Evolutionary conservation across 768 basidiomycete genomes (phyloP).

Genomic region (Auricularia heimuer): DNA sequence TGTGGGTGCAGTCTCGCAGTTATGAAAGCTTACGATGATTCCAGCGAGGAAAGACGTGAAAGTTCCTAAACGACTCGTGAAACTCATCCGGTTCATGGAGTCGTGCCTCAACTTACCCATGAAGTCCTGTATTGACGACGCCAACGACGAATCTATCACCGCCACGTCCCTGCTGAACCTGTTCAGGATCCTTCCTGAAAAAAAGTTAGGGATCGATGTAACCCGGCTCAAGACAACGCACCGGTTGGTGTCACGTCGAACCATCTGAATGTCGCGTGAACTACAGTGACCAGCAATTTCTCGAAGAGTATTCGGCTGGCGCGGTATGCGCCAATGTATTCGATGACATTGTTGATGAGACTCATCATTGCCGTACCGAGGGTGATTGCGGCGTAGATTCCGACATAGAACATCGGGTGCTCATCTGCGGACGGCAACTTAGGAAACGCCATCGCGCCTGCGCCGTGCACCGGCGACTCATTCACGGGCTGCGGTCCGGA

Average conservation of each 20-base stretch:
- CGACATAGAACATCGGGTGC: conserved; percentile 18
- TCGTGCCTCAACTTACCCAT: conserved; percentile 16
- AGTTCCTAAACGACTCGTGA: conserved; percentile 4
- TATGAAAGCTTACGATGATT: conserved; percentile 1
- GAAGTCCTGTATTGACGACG: conserved; percentile 42
- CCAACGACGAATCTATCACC: conserved; percentile 11
- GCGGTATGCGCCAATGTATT: conserved; percentile 40
- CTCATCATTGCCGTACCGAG: conserved; percentile 12
- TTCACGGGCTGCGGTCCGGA: neutral
- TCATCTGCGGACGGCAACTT: conserved; percentile 13
- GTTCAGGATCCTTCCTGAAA: conserved; percentile 14
- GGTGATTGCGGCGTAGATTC: conserved; percentile 13
- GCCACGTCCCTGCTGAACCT: conserved; percentile 22
- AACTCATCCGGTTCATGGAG: too few species aligned
- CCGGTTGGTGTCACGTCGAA: neutral
- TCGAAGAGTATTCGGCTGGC: conserved; percentile 30
- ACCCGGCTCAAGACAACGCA: neutral
- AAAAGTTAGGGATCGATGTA: too few species aligned
- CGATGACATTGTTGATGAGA: conserved; percentile 12
- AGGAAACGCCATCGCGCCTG: neutral
- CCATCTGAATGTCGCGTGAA: conserved; percentile 66
- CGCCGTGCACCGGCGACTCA: neutral
- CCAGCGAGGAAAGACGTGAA: conserved; percentile 7
- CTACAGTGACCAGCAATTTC: conserved; percentile 55
- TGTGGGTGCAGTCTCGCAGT: too few species aligned